These are phyloP conservation scores for Trichothecium roseum DNA, from an alignment of 2,329 filamentous ascomycete species.

Conservation along the genomic window DNA sequence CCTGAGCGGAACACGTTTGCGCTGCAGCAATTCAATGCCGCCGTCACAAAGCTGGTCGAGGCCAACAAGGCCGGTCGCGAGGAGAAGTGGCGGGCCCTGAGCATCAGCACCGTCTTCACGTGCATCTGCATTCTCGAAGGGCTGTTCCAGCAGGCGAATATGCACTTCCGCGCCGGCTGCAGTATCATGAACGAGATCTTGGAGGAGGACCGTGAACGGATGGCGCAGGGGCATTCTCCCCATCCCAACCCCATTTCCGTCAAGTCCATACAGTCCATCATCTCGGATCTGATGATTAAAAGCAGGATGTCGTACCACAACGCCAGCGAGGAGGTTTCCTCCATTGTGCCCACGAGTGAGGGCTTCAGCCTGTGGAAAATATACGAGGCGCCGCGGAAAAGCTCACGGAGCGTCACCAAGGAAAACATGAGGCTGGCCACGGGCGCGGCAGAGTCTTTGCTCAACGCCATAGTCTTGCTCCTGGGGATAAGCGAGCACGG, in stretches of 20 bases:
- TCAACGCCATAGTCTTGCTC: no score
- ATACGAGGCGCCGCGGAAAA: no score
- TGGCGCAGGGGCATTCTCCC: not conserved
- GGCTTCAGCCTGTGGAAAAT: no score
- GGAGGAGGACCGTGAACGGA: not conserved
- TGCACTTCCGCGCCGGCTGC: slow-evolving; percentile 6
- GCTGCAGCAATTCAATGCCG: slow-evolving; percentile 9
- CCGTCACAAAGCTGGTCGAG: slow-evolving; percentile 6
- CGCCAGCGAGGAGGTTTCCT: no score
- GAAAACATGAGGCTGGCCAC: no score
- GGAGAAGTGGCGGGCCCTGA: slow-evolving; percentile 7
- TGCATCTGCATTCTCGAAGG: slow-evolving; percentile 9
- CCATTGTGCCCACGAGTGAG: no score
- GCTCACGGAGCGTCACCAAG: no score
- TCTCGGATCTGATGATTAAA: not conserved
- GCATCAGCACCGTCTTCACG: slow-evolving; percentile 11
- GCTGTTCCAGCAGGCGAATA: slow-evolving; percentile 4
- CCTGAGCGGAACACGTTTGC: slow-evolving; percentile 4
- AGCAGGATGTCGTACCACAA: no score
- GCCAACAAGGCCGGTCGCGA: not conserved
- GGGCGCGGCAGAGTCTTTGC: no score
- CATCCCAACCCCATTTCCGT: slow-evolving; percentile 1
- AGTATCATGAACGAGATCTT: slow-evolving; percentile 4
- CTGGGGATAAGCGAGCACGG: no score
- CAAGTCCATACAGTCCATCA: slow-evolving; percentile 1